Evolutionary conservation across 2,329 filamentous ascomycete species (phyloP).

Genomic region (Epichloe glyceriae): DNA sequence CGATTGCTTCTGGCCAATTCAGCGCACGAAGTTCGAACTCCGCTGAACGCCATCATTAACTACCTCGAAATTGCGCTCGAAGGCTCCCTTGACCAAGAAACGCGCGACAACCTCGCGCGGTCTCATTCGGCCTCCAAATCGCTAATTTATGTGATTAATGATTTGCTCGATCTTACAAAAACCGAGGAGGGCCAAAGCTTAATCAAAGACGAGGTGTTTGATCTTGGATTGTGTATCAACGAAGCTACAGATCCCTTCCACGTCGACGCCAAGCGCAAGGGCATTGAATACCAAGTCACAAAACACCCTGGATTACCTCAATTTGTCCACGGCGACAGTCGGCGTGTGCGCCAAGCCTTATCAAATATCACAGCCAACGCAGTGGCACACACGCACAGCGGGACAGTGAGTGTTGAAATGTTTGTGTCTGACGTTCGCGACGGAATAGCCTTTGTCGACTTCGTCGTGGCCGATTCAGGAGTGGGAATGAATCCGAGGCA

Average conservation of each 20-base stretch:
- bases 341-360: conserved; percentile 69
- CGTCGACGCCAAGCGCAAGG: conserved; percentile 63
- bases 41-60: conserved; percentile 87
- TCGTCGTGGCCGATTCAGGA: conserved; percentile 66
- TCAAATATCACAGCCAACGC: conserved; percentile 78
- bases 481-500: conserved; percentile 53
- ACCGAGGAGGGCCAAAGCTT: conserved; percentile 70
- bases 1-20: conserved; percentile 72
- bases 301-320: conserved; percentile 56
- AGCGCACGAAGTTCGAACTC: conserved; percentile 82
- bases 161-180: conserved; percentile 78
- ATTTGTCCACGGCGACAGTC: conserved; percentile 64
- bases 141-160: conserved; percentile 87
- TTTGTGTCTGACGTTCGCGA: conserved; percentile 44
- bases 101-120: conserved; percentile 67
- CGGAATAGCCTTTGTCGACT: conserved; percentile 52
- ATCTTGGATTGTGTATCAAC: conserved; percentile 55
- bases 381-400: conserved; percentile 59
- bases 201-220: conserved; percentile 69
- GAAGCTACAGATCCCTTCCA: conserved; percentile 67
- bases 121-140: conserved; percentile 90
- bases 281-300: conserved; percentile 54
- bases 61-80: conserved; percentile 86
- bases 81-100: conserved; percentile 66
- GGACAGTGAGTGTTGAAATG: conserved; percentile 57